Base-by-base conservation (phyloP, 2,329 filamentous ascomycete species). In the Botrytis medusae region DNA sequence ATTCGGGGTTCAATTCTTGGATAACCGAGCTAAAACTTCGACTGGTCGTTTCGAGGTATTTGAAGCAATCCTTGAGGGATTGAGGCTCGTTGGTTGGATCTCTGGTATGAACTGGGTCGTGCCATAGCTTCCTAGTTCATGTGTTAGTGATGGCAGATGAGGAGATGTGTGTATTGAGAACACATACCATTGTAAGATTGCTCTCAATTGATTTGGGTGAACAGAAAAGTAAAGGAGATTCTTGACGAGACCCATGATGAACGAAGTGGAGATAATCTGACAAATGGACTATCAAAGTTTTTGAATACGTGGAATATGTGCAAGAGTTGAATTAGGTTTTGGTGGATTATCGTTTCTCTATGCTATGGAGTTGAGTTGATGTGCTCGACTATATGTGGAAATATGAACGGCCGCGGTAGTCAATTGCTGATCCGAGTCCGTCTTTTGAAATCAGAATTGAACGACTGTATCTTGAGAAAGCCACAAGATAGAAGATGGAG, bases 1-100 rank as follows among this genome's bases (percentile, higher is more conserved):
- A 90, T 84, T 99, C 95, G 1, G 94, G 94, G 81, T 98, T 95
- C 61, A 99, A 88, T 84, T 99, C 96, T 84, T 97, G 90, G 77
- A 99, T 99, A 81, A 99, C 96, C 64, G 94, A 88, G 70, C 92
- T 87, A 83, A 99, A 99, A 82, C 94, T 98, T 74, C 96, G 93
- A 82, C 95, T 98, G 70, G 96, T 99, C 85, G 92, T 77, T 79
- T 95, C 87, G 77, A 99, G 89, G 82, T 92, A 93, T 76, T 92
- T 85, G 85, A 97, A 98, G 86, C 96, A 98, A 86, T 90, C 87
- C 82, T 89, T 89, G 75, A 97, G 87, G 25, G 91, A 91, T 71
- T 87, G 85, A 42, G 90, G 86, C 83, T 98, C 96, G 77, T 93
- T 93, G 75, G 86, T 86, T 76, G 89, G 87, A 80, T 97, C 88